Evolutionary conservation across 2,329 filamentous ascomycete species (phyloP), one percentile per base, ranked within the genome.

Genomic region (Fusarium sp.): DNA sequence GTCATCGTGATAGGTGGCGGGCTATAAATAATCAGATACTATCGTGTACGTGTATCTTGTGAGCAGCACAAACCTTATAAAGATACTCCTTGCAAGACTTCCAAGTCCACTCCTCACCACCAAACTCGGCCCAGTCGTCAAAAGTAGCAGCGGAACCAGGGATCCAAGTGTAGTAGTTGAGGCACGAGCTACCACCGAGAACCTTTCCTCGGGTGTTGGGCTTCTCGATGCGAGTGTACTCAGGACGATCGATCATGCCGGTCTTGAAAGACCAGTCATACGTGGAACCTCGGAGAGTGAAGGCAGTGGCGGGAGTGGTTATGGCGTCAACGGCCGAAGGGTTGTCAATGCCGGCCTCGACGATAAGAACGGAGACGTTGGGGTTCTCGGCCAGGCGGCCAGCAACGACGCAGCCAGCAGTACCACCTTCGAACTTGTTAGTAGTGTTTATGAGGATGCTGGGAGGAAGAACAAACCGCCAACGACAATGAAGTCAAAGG

Each of bases 111-210:
- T 88, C 85, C 74, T 93, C 90, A 7, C 93, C 93, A 58, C 93
- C 93, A 37, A 88, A 89, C 80, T 93, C 93, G n/a, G 90, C 90
- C 85, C 92, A 89, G 22, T 92, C 91, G 78, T 95, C 88, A 74
- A 89, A 92, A 0, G 89, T 91, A 4, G 84, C 84, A 63, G 86
- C 86, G 65, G 85, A 88, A 2, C 90, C 90, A 1, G 86, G 89
- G 6, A 90, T 84, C 90, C 90, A 92, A 16, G 89, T 91, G 79
- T 88, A 91, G 79, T 92, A 92, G 81, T 92, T 92, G 58, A 90
- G 79, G 42, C 84, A 88, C 0, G 85, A 87, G 68, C 87, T 89
- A 18, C 90, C 90, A 38, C 90, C 90, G 0, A 92, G 87, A 3
- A 84, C 84, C 80, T 89, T 90, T 11, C 90, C 88, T 45, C 89